phyloP scores from a whole-genome alignment of 1,284 basidiomycete species.

The Porodaedalea pini region DNA sequence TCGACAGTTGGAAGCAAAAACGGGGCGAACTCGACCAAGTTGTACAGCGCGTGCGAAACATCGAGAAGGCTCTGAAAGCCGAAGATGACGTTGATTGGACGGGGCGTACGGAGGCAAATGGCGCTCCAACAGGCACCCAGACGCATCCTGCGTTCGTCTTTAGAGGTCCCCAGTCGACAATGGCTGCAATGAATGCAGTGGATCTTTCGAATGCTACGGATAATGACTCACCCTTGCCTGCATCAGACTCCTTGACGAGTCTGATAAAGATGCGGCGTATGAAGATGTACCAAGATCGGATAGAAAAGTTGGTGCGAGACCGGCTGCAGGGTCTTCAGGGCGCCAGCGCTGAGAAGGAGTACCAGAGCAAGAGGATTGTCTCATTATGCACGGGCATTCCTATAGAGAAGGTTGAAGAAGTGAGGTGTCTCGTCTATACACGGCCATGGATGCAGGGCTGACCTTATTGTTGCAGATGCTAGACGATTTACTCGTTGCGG shows the following conservation, averaged over 20 bases:
- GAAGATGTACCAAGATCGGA: conserved; percentile 77
- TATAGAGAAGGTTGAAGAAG: conserved; percentile 85
- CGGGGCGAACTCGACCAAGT: conserved; percentile 77
- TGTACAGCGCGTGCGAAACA: conserved; percentile 72
- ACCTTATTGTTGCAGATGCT: conserved; percentile 59
- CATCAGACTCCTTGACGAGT: conserved; percentile 51
- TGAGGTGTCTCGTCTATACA: conserved; percentile 42
- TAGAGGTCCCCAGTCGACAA: conserved; percentile 61
- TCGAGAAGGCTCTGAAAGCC: conserved; percentile 72
- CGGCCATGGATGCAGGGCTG: conserved; percentile 21
- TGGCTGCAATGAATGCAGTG: conserved; percentile 49
- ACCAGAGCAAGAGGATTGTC: conserved; percentile 88
- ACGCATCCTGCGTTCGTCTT: conserved; percentile 60
- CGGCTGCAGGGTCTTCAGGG: conserved; percentile 72
- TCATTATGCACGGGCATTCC: conserved; percentile 86
- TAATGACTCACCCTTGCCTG: conserved; percentile 64
- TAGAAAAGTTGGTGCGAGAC: conserved; percentile 70
- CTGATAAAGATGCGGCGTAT: conserved; percentile 72
- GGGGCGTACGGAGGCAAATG: conserved; percentile 69
- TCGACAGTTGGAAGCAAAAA: conserved; percentile 67
- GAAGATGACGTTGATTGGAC: conserved; percentile 88
- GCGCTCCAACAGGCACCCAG: conserved; percentile 34
- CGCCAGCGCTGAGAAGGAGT: conserved; percentile 80
- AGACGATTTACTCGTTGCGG: conserved; percentile 82
- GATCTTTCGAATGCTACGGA: conserved; percentile 63